A percentile compares a stretch with the other conserved stretches of the same genome.
phyloP scores from a whole-genome alignment of 176 grass and related monocot genomes.

The Ensete glaucum region DNA sequence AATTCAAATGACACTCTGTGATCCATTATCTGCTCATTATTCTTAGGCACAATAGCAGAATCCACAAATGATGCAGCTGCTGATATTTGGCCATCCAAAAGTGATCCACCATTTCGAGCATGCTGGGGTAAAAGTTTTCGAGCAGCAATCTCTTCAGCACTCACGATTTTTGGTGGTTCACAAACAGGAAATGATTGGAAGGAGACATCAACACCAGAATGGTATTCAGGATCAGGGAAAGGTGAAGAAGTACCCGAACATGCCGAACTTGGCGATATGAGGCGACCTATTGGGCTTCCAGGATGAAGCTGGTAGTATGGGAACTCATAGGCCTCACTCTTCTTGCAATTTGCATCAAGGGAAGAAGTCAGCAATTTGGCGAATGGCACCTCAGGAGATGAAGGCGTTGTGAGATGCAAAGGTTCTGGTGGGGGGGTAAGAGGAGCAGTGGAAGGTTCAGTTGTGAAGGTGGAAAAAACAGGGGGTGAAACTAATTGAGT shows the following conservation, averaged over 20 bases:
- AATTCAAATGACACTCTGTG: constrained; percentile 80
- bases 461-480: constrained; percentile 82
- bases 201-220: constrained; percentile 14
- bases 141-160: constrained; percentile 48
- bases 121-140: constrained; percentile 62
- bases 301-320: constrained; percentile 66
- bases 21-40: constrained; percentile 66
- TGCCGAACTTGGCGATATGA: constrained; percentile 67
- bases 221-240: constrained; percentile 48
- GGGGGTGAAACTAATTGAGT: constrained; percentile 93
- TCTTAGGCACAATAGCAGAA: constrained; percentile 38
- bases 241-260: constrained; percentile 73
- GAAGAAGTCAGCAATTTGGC: constrained; percentile 77
- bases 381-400: constrained; percentile 95
- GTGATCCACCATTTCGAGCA: constrained; percentile 54
- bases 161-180: constrained; percentile 59
- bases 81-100: constrained; percentile 63
- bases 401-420: constrained; percentile 83
- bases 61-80: constrained; percentile 57
- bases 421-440: constrained; percentile 90
- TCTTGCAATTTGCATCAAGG: constrained; percentile 36
- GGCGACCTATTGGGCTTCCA: constrained; percentile 56
- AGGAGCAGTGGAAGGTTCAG: constrained; percentile 92
- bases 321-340: constrained; percentile 33
- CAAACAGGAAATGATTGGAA: constrained; percentile 47